Conservation (phyloP, 345 rosid species). For the Laguncularia racemosa region DNA sequence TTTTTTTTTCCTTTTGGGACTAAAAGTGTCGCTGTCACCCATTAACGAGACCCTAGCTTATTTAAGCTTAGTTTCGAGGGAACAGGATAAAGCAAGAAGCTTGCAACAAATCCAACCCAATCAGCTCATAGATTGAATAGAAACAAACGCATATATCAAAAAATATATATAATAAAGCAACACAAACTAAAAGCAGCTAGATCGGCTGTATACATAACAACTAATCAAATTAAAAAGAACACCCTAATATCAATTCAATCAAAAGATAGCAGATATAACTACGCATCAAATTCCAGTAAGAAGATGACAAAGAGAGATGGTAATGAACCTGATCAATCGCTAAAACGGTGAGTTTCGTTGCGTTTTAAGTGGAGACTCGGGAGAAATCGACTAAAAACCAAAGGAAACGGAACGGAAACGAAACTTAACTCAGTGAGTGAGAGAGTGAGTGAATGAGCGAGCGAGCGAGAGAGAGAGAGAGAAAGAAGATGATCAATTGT, state of each 20-base stretch:
- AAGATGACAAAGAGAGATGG: too few species aligned
- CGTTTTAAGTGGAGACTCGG: conserved; percentile 1
- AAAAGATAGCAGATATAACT: background rate
- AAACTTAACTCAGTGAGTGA: background rate
- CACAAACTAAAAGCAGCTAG: background rate
- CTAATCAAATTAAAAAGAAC: background rate
- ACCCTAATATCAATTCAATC: background rate
- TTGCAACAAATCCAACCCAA: too few species aligned
- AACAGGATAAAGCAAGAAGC: too few species aligned
- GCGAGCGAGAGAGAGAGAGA: background rate
- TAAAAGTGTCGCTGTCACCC: too few species aligned
- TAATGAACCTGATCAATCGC: too few species aligned
- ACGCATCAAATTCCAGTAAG: too few species aligned
- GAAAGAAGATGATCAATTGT: conserved; percentile 2
- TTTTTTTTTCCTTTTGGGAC: too few species aligned
- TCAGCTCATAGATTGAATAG: too few species aligned
- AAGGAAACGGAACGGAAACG: conserved; percentile 5
- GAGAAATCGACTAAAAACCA: conserved; percentile 29
- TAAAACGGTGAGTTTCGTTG: background rate
- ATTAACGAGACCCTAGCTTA: too few species aligned
- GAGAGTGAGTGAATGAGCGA: background rate
- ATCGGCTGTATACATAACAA: background rate
- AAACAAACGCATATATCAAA: too few species aligned
- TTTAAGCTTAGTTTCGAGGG: too few species aligned
- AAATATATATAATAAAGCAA: too few species aligned